phyloP scores from a whole-genome alignment of 2,329 filamentous ascomycete species.

The Paracoccidioides brasiliensis region DNA sequence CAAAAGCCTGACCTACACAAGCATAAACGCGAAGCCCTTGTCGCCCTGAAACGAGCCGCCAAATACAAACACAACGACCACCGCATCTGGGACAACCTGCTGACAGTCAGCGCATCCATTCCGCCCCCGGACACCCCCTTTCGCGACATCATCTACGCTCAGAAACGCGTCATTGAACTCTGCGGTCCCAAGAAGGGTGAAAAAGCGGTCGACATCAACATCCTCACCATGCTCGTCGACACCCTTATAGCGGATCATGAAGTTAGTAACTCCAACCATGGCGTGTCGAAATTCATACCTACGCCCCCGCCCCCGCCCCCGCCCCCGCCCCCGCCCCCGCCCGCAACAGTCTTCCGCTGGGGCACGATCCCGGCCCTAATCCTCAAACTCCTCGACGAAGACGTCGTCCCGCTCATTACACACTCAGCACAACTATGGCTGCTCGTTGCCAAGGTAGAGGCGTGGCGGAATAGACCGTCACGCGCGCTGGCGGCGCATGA shows the following conservation, averaged over 20 bases:
- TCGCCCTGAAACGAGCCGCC: conserved; percentile 77
- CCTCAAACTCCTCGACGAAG: conserved; percentile 58
- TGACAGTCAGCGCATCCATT: conserved; percentile 71
- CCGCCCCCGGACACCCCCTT: conserved; percentile 54
- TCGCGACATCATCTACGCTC: conserved; percentile 60
- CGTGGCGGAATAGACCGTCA: conserved; percentile 57
- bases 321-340: conserved; percentile 21
- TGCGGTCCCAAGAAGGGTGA: conserved; percentile 56
- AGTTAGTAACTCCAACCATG: conserved; percentile 26
- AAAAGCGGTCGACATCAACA: conserved; percentile 58
- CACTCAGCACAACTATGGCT: conserved; percentile 63
- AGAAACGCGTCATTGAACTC: conserved; percentile 63
- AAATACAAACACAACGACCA: conserved; percentile 72
- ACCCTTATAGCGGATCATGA: conserved; percentile 47
- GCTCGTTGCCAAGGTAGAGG: conserved; percentile 55
- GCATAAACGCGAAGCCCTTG: conserved; percentile 60
- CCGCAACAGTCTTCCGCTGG: conserved; percentile 32
- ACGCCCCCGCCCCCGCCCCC: conserved; percentile 21
- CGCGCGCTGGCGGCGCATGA: conserved; percentile 74
- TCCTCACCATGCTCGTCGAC: conserved; percentile 59
- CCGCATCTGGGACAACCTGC: conserved; percentile 93
- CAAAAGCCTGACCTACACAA: conserved; percentile 40
- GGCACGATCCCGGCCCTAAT: conserved; percentile 42
- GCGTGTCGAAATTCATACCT: neutral
- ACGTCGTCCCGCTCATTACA: conserved; percentile 74